Percentiles rank a stretch among this genome's conserved stretches.
These are phyloP conservation scores for Aureobasidium mangrovei DNA, from an alignment of 2,329 filamentous ascomycete genomes.

Conservation along the genomic window DNA sequence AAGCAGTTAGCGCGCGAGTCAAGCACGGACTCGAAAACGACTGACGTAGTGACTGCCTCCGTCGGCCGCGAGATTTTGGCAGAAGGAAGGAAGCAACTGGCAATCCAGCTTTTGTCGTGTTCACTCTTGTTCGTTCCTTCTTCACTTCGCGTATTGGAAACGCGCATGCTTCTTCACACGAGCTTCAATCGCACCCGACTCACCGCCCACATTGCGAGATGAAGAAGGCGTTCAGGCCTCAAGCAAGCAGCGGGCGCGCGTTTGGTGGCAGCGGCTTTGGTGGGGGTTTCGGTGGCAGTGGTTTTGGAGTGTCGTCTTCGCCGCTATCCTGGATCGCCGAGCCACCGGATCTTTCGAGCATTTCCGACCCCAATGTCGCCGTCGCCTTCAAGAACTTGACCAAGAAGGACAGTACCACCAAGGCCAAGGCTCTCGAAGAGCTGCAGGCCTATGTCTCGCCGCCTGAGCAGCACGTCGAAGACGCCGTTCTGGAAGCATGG, in stretches of 20 bases:
- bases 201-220: neutral
- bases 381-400: conserved; percentile 87
- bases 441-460: conserved; percentile 57
- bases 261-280: conserved; percentile 33
- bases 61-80: neutral
- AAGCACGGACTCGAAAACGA: neutral
- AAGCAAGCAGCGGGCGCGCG: conserved; percentile 55
- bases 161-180: neutral
- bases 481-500: conserved; percentile 81
- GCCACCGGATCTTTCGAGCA: conserved; percentile 66
- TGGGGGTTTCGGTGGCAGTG: conserved; percentile 26
- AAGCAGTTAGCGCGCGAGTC: neutral
- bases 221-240: conserved; percentile 51
- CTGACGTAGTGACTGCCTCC: neutral
- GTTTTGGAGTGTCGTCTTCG: conserved; percentile 46
- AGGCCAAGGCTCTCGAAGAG: conserved; percentile 83
- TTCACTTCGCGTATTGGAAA: too few species aligned
- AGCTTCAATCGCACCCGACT: neutral
- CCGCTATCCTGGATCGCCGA: conserved; percentile 79
- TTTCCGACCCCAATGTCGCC: conserved; percentile 72
- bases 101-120: neutral
- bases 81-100: neutral
- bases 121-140: neutral
- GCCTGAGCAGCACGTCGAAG: conserved; percentile 57
- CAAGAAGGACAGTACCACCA: conserved; percentile 90